Conservation (phyloP, 257 asterid genomes). For the Rubia yunnanensis region DNA sequence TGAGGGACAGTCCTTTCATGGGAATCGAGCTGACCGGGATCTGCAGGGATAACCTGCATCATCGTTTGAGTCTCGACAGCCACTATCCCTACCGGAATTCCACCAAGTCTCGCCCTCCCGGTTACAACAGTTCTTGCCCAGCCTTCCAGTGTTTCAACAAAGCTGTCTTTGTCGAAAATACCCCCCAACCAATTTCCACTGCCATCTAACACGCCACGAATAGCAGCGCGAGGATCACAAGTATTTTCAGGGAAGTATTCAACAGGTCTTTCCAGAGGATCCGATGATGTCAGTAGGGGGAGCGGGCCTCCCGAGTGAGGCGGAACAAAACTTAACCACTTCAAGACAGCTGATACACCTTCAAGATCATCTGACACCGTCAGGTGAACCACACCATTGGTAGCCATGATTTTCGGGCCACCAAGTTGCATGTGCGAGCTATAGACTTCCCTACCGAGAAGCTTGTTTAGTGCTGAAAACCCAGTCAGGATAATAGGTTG, state of each 20-base stretch:
- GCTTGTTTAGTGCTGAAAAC: slow-evolving; percentile 91
- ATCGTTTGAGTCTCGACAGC: slow-evolving; percentile 96
- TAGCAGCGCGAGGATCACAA: slow-evolving; percentile 97
- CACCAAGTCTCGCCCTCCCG: slow-evolving; percentile 90
- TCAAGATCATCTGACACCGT: slow-evolving; percentile 96
- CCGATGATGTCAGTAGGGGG: slow-evolving; percentile 56
- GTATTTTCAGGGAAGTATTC: slow-evolving; percentile 78
- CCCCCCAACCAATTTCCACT: slow-evolving; percentile 88
- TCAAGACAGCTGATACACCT: slow-evolving; percentile 76
- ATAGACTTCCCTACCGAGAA: slow-evolving; percentile 89
- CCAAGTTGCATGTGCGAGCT: slow-evolving; percentile 99
- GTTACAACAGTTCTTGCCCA: slow-evolving; percentile 99
- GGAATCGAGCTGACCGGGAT: slow-evolving; percentile 95
- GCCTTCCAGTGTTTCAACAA: slow-evolving; percentile 85
- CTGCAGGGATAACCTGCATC: slow-evolving; percentile 98
- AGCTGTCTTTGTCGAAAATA: slow-evolving; percentile 78
- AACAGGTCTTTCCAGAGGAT: slow-evolving; percentile 66
- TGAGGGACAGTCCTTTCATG: slow-evolving; percentile 92
- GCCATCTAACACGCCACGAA: slow-evolving; percentile 54
- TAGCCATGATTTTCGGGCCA: slow-evolving; percentile 98
- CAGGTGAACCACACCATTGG: slow-evolving; percentile 94
- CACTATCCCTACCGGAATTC: slow-evolving; percentile 88
- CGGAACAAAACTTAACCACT: slow-evolving; percentile 94
- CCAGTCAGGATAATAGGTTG: slow-evolving; percentile 96
- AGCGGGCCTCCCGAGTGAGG: slow-evolving; percentile 81